Evolutionary conservation across 2,329 filamentous ascomycete genomes (phyloP).

Genomic region (Cladophialophora yegresii): DNA sequence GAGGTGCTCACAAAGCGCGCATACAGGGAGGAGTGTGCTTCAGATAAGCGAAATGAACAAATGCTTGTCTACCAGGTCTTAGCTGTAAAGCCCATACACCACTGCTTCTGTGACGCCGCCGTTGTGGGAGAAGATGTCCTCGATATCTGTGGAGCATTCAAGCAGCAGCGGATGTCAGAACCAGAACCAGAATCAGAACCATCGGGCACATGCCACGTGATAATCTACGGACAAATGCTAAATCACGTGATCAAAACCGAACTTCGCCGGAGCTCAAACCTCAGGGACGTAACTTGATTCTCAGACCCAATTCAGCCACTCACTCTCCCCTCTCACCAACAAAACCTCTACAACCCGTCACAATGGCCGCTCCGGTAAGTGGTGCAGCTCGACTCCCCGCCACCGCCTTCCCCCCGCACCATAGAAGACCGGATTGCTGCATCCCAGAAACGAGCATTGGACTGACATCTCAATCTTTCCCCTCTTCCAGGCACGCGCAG

Average conservation of each 20-base stretch:
- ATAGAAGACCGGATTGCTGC: background rate
- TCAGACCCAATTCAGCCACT: conserved; percentile 23
- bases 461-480: conserved; percentile 36
- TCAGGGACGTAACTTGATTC: conserved; percentile 20
- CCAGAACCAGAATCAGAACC: too few relatives aligned
- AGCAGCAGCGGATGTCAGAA: background rate
- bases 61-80: conserved; percentile 3
- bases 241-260: conserved; percentile 23
- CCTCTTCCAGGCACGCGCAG: conserved; percentile 78
- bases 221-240: too few relatives aligned
- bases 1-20: conserved; percentile 12
- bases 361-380: conserved; percentile 45
- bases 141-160: background rate
- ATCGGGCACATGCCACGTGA: background rate
- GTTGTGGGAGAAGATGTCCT: background rate
- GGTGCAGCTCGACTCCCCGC: conserved; percentile 46
- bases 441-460: conserved; percentile 21
- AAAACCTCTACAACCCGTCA: conserved; percentile 40
- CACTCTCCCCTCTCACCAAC: conserved; percentile 12
- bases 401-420: conserved; percentile 38
- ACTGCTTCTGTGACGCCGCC: background rate
- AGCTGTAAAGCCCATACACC: background rate
- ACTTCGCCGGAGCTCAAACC: conserved; percentile 19
- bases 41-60: conserved; percentile 20
- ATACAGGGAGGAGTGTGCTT: conserved; percentile 12